phyloP scores from a whole-genome alignment of 2,329 filamentous ascomycete species.

The Pestalotiopsis sp. region DNA sequence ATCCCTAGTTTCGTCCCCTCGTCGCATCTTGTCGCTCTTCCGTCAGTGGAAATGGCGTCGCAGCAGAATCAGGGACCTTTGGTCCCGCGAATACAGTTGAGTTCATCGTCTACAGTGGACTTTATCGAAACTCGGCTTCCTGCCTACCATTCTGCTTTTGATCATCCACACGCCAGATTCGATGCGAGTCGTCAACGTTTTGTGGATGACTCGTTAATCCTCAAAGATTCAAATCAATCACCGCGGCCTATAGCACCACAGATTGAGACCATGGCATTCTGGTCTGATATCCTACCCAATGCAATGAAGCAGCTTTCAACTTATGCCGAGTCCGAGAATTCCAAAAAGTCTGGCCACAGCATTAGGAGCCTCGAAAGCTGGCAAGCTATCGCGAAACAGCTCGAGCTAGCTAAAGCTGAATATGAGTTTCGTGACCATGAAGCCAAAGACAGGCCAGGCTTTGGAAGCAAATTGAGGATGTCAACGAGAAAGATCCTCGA shows the following conservation, averaged over 20 bases:
- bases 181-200: not conserved
- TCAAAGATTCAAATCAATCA: accelerated
- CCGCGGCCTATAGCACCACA: not conserved
- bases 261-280: not conserved
- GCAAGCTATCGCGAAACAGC: not conserved
- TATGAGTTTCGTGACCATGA: not conserved
- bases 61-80: not conserved
- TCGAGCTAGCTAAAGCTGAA: not conserved
- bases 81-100: not conserved
- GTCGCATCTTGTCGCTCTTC: no score
- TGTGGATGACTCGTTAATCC: not conserved
- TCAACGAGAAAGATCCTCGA: not conserved
- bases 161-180: not conserved
- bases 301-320: not conserved
- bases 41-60: no score
- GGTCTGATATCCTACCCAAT: not conserved
- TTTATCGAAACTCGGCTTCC: not conserved
- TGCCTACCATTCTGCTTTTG: not conserved
- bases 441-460: not conserved
- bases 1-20: no score
- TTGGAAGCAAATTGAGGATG: not conserved
- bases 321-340: not conserved
- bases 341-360: not conserved
- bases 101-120: not conserved
- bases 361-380: not conserved